Conservation (phyloP, 106 monocot genomes). For the Acorus gramineus region DNA sequence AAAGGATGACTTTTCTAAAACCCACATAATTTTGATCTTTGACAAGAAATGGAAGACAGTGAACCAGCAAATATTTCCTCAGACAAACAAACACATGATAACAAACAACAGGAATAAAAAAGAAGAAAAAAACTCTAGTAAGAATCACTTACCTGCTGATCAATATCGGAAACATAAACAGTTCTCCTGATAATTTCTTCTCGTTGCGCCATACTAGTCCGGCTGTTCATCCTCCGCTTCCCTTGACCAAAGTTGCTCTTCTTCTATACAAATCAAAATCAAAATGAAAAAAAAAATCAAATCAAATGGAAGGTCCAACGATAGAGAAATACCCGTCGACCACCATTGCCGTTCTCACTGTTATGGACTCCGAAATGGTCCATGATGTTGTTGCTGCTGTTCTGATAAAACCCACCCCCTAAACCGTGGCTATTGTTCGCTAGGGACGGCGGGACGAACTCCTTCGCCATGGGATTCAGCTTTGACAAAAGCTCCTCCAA, state of each 20-base stretch:
- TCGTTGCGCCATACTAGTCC: conserved; percentile 12
- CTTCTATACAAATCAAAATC: not conserved
- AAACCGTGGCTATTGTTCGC: not conserved
- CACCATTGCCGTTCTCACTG: not conserved
- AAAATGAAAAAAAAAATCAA: not conserved
- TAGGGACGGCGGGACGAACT: conserved; percentile 43
- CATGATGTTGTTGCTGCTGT: not conserved
- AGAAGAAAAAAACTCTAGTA: not conserved
- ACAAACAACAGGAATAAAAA: no score
- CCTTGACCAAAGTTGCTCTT: conserved; percentile 8
- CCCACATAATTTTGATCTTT: not conserved
- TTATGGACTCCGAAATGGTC: conserved; percentile 2
- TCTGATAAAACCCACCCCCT: not conserved
- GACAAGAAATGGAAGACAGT: not conserved
- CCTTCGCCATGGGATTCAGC: conserved; percentile 83
- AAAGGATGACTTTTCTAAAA: not conserved
- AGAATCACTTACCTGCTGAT: conserved; percentile 7
- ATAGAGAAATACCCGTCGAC: conserved; percentile 1
- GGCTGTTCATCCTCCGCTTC: conserved; percentile 13
- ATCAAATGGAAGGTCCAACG: not conserved
- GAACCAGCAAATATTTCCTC: not conserved
- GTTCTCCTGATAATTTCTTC: conserved; percentile 15
- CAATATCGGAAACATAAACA: conserved; percentile 16
- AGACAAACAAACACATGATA: no score
- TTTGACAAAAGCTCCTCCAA: conserved; percentile 66